phyloP scores from a whole-genome alignment of 345 rosid genomes.

The Eucalyptus pauciflora region DNA sequence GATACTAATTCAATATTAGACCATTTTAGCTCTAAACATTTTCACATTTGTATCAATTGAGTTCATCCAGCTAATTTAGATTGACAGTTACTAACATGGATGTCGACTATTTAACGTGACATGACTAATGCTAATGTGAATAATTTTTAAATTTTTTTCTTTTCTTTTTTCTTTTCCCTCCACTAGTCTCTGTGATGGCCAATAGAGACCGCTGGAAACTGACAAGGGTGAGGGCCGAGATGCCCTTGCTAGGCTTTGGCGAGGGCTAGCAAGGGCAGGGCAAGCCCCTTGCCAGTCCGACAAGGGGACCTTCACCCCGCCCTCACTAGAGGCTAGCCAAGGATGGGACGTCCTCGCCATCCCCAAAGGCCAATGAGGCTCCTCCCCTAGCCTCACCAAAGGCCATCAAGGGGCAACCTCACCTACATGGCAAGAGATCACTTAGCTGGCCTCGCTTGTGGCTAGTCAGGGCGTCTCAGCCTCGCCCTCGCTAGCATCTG shows the following conservation, averaged over 20 bases:
- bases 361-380: background rate
- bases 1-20: too few relatives aligned
- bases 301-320: background rate
- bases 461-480: accelerated
- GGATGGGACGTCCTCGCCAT: background rate
- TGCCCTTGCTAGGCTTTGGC: background rate
- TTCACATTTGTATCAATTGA: too few relatives aligned
- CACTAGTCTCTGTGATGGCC: background rate
- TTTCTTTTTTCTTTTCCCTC: background rate
- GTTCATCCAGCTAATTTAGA: too few relatives aligned
- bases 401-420: background rate
- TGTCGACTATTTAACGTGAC: accelerated
- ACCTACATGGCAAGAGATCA: background rate
- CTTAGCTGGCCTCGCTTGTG: too few relatives aligned
- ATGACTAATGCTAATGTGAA: accelerated
- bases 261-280: background rate
- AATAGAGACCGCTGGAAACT: too few relatives aligned
- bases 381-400: background rate
- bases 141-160: too few relatives aligned
- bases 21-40: background rate
- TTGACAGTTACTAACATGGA: too few relatives aligned
- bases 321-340: background rate
- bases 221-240: background rate
- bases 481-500: accelerated
- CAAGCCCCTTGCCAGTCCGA: accelerated